Base-by-base conservation (phyloP, 306 rosid species). In the Corylus heterophylla region DNA sequence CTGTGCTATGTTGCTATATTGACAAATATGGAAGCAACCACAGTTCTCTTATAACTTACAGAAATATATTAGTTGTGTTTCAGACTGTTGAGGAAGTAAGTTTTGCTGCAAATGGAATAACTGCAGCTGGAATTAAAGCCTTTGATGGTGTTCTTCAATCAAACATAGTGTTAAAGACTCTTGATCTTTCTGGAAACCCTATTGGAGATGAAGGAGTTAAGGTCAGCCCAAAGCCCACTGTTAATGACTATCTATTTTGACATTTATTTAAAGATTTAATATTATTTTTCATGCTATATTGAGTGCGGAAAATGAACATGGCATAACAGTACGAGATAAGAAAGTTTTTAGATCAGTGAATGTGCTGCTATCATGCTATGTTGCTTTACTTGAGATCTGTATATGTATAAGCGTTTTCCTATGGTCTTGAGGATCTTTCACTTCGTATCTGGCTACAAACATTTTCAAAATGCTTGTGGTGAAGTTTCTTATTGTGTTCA, bases 71-170 rank as follows among this genome's bases (percentile, higher is more conserved):
- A 79, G 51, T 79, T 68, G 16, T 85, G 51, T 81, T 49, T 79
- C 87, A 95, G 98, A 89, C 86, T 71, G 98, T 86, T 68, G 98
- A 95, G 88, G 99, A 89, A 85, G 94, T 91, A 71, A 93, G 90
- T 84, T 93, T 95, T 89, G 94, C 98, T 80, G 97, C 98, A 74
- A 95, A 95, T 78, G 99, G 99, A 84, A 91, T 95, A 86, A 95
- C 99, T 56, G 97, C 90, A 9, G 85, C 90, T 74, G 99, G 99
- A 71, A 69, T 95, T 77, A 95, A 82, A 83, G 98, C 99, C 29
- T 92, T 95, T 86, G 99, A 95, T 82, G 97, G 98, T 17, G 90
- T 93, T 89, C 99, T 95, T 80, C 99, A 91, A 86, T 82, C 97
- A 81, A 95, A 93, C 80, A 78, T 91, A 80, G 85, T 89, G 77